Conservation (phyloP, 169 alveolate genomes). For the Plasmodium knowlesi region DNA sequence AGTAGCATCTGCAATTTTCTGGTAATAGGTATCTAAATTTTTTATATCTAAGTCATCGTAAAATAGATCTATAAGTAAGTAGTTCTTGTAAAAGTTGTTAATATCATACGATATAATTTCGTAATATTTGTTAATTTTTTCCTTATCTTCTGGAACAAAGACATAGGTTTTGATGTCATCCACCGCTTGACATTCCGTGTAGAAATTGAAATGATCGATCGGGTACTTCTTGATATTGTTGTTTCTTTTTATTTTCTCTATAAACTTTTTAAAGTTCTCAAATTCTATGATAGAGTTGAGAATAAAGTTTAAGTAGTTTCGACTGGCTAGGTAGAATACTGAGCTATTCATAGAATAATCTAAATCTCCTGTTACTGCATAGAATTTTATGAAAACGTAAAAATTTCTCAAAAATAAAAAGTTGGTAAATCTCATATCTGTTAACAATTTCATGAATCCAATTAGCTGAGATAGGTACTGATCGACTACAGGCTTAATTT, state of each 20-base stretch:
- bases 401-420: slow-evolving; percentile 54
- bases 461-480: slow-evolving; percentile 43
- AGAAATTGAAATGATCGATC: slow-evolving; percentile 28
- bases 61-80: slow-evolving; percentile 22
- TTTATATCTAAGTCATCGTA: slow-evolving; percentile 33
- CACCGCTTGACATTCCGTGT: slow-evolving; percentile 24
- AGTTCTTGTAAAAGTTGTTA: slow-evolving; percentile 28
- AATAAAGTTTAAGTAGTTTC: slow-evolving; percentile 59
- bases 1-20: not conserved
- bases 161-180: slow-evolving; percentile 37
- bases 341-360: slow-evolving; percentile 29
- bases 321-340: slow-evolving; percentile 14
- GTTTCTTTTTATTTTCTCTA: not conserved
- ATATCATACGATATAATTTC: slow-evolving; percentile 6
- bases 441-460: slow-evolving; percentile 60
- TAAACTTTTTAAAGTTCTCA: slow-evolving; percentile 53
- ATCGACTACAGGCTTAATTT: not conserved
- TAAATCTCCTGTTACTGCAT: slow-evolving; percentile 65
- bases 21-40: slow-evolving; percentile 15
- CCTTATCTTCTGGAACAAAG: not conserved
- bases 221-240: slow-evolving; percentile 3
- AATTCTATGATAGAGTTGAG: slow-evolving; percentile 53
- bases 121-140: not conserved
- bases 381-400: slow-evolving; percentile 37
- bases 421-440: slow-evolving; percentile 74